phyloP scores from a whole-genome alignment of 2,329 filamentous ascomycete genomes.

The Fusarium proliferatum region DNA sequence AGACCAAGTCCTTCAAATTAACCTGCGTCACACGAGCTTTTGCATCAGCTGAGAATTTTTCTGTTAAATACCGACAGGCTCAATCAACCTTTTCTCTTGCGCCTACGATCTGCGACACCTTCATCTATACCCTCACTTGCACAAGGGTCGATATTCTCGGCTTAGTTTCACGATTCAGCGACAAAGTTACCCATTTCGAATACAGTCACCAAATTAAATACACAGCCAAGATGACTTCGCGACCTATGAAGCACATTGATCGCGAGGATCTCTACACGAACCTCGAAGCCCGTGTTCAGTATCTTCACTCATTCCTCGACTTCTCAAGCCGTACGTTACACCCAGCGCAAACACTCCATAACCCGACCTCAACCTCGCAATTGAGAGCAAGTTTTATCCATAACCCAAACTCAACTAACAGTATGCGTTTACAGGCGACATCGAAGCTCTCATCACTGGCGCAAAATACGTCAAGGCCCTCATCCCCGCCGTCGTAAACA shows the following conservation, averaged over 20 bases:
- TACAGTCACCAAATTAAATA: neutral
- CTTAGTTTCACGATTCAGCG: neutral
- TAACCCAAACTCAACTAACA: conserved; percentile 13
- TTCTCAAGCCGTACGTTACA: conserved; percentile 72
- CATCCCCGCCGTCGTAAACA: conserved; percentile 84
- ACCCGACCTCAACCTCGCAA: neutral
- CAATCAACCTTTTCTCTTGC: neutral
- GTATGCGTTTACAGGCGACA: conserved; percentile 64
- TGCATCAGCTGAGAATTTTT: neutral
- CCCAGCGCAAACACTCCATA: neutral
- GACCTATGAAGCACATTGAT: conserved; percentile 69
- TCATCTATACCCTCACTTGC: neutral
- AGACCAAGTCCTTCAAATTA: conserved; percentile 4
- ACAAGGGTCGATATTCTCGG: neutral
- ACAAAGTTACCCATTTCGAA: too few relatives aligned
- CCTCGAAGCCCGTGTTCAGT: conserved; percentile 75
- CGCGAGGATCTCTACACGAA: conserved; percentile 78
- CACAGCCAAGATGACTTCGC: conserved; percentile 45
- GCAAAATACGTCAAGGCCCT: conserved; percentile 84
- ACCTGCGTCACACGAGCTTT: neutral
- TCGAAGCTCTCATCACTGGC: conserved; percentile 75
- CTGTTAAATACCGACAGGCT: neutral
- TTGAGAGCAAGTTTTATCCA: neutral
- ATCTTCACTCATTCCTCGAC: conserved; percentile 80
- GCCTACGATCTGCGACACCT: neutral